phyloP scores from a whole-genome alignment of 2,329 filamentous ascomycete genomes.

The Botryotinia calthae region DNA sequence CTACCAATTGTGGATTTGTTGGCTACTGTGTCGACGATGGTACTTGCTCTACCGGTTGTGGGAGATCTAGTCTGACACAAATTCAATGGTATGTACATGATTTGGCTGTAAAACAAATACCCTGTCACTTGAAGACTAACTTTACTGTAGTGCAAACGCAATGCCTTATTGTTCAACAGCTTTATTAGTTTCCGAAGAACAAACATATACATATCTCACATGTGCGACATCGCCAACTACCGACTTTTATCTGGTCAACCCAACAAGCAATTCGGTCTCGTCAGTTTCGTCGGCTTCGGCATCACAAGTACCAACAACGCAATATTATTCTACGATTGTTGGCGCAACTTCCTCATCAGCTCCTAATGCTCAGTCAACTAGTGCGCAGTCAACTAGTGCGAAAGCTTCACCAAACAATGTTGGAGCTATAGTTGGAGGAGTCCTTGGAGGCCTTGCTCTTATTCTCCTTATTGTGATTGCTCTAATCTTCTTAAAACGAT shows the following conservation, averaged over 20 bases:
- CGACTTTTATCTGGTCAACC: neutral
- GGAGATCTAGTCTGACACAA: neutral
- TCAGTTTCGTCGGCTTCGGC: neutral
- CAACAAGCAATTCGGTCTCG: neutral
- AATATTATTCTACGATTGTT: neutral
- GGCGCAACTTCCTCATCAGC: neutral
- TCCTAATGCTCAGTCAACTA: neutral
- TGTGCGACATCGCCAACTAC: neutral
- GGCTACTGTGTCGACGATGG: neutral
- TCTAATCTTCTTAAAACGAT: neutral
- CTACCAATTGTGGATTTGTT: neutral
- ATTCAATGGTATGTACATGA: neutral
- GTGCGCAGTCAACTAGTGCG: neutral
- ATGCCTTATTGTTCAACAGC: neutral
- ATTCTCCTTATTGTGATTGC: neutral
- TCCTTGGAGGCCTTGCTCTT: neutral
- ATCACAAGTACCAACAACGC: neutral
- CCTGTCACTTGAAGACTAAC: neutral
- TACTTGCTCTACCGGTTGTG: neutral
- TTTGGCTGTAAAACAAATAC: neutral
- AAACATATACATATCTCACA: neutral
- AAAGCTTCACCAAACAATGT: neutral
- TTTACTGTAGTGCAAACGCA: neutral
- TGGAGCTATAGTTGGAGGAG: slow-evolving; percentile 2
- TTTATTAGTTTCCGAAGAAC: neutral